Evolutionary conservation across 257 asterid genomes (phyloP), one percentile per base, ranked within the genome.

Genomic region (Plectranthus barbatus): DNA sequence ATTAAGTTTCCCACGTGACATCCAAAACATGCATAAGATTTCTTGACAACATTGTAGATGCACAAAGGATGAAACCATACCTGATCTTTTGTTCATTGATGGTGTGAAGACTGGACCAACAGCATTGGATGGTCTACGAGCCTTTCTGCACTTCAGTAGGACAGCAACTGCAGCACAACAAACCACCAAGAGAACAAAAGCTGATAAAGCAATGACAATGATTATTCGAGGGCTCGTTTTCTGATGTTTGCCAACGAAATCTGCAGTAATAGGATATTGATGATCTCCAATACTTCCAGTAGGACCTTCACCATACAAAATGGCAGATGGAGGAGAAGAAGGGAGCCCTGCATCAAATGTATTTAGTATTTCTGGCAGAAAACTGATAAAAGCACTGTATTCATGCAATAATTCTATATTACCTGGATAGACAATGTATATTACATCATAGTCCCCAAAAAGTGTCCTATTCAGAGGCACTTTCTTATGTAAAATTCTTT

Each of bases 401-500:
- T 39, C 55, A 65, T 26, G 53, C 7, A 17, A 24, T 2, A 45
- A 29, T 61, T 57, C 34, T n/a, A 55, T 21, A 41, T 67, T 80
- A 93, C 99, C 99, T 85, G 96, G 96, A 77, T 93, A 93, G 55
- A 68, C 34, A 65, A 93, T 77, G 80, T 67, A 52, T 39, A 72
- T 49, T 58, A 93, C 91, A 29, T 83, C 85, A 61, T 90, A 93
- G 69, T 82, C 86, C 62, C 99, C 99, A 74, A 93, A 93, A 62
- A 93, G 77, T 9, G 96, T 83, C 75, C 80, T 82, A 76, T 93
- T 93, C 50, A 93, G 87, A 68, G 88, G 80, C 77, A 93, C 90
- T 75, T 85, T 93, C 84, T 82, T 90, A 37, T 78, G 84, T 83
- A 84, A 75, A 67, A 93, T 78, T 76, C 99, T 82, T 77, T 84